Conservation (phyloP, 306 rosid genomes). For the Fragaria ananassa region DNA sequence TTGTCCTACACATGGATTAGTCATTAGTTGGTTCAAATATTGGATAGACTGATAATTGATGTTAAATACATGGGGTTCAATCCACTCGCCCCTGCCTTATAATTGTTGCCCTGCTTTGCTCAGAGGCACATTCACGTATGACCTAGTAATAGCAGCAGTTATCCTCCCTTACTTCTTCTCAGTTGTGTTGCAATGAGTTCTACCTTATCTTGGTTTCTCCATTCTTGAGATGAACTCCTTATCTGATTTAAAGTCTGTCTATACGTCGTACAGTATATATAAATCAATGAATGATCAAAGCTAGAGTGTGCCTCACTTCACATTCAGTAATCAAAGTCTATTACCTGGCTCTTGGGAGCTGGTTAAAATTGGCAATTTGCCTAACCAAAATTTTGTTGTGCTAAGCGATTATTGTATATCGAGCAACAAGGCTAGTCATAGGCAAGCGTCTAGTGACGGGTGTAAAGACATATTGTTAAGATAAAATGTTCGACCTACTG, state of each 20-base stretch:
- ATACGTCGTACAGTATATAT: too few species aligned
- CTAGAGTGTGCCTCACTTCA: too few species aligned
- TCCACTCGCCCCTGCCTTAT: neutral
- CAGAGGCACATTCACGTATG: neutral
- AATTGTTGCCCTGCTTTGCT: neutral
- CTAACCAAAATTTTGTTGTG: neutral
- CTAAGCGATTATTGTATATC: neutral
- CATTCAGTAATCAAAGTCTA: too few species aligned
- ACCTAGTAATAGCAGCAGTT: neutral
- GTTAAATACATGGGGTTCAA: neutral
- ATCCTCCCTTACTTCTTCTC: too few species aligned
- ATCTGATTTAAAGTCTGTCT: too few species aligned
- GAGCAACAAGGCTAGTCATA: too few species aligned
- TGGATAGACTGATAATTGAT: neutral
- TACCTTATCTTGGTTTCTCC: too few species aligned
- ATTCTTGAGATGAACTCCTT: too few species aligned
- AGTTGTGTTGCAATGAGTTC: too few species aligned
- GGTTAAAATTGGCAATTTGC: neutral
- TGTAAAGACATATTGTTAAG: neutral
- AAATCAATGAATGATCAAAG: too few species aligned
- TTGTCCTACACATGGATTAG: neutral
- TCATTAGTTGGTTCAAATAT: neutral
- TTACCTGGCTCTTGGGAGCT: neutral
- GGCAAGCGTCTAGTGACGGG: neutral
- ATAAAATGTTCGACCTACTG: neutral